These are phyloP conservation scores for Lentinula novae-zelandiae DNA, from an alignment of 1,284 basidiomycete species.

Conservation along the genomic window DNA sequence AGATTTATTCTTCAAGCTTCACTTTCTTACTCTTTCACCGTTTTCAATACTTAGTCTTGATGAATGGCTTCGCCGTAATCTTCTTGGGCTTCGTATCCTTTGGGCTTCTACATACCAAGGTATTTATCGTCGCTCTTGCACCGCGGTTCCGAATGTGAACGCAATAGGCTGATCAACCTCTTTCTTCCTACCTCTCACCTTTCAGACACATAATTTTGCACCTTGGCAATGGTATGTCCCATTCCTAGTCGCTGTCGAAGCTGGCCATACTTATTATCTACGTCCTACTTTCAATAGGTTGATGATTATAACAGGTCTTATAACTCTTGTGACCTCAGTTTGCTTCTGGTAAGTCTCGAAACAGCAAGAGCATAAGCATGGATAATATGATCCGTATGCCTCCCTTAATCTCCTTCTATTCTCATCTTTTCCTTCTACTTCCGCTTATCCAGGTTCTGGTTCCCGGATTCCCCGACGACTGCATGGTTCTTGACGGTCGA, in stretches of 20 bases:
- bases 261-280: background rate
- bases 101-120: constrained; percentile 44
- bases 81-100: constrained; percentile 61
- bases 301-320: constrained; percentile 55
- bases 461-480: constrained; percentile 72
- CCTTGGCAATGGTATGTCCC: constrained; percentile 51
- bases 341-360: constrained; percentile 43
- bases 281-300: constrained; percentile 35
- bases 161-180: background rate
- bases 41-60: constrained; percentile 41
- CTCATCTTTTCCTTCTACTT: background rate
- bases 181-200: background rate
- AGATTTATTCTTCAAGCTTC: background rate
- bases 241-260: background rate
- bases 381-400: background rate
- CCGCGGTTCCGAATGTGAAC: background rate
- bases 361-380: background rate
- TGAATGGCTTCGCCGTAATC: constrained; percentile 63
- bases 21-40: constrained; percentile 12
- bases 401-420: background rate
- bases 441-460: constrained; percentile 48
- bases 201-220: constrained; percentile 35
- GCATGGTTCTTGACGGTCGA: constrained; percentile 68
- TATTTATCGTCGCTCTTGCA: constrained; percentile 15
- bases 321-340: constrained; percentile 59